phyloP scores from a whole-genome alignment of 2,329 filamentous ascomycete species.

The Pseudogymnoascus destructans region DNA sequence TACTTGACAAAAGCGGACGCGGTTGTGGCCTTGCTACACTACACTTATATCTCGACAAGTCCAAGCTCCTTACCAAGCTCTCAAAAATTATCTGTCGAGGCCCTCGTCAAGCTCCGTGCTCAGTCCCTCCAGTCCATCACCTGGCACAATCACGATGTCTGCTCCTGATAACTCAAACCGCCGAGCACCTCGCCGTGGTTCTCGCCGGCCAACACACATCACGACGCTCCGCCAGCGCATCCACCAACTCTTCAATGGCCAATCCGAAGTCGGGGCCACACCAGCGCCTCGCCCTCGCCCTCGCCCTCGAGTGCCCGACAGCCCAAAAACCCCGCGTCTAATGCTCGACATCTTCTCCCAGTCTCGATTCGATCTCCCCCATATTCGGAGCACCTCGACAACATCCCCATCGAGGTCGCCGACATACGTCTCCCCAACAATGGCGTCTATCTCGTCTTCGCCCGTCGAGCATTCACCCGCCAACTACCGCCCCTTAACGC shows the following conservation, averaged over 20 bases:
- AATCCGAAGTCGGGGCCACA: slow-evolving; percentile 17
- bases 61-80: background rate
- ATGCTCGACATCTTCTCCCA: slow-evolving; percentile 30
- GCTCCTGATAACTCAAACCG: background rate
- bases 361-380: slow-evolving; percentile 31
- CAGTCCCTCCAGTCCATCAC: background rate
- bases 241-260: slow-evolving; percentile 21
- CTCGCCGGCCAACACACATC: background rate
- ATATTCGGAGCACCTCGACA: slow-evolving; percentile 30
- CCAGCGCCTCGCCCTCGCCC: background rate
- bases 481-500: slow-evolving; percentile 15
- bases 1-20: background rate
- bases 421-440: background rate
- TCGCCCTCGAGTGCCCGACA: slow-evolving; percentile 25
- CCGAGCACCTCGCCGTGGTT: background rate
- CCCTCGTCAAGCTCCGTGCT: background rate
- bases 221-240: slow-evolving; percentile 13
- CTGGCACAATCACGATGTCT: background rate
- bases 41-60: slow-evolving; percentile 1
- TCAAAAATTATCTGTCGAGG: background rate
- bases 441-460: background rate
- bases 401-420: slow-evolving; percentile 19
- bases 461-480: slow-evolving; percentile 11
- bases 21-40: background rate
- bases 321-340: slow-evolving; percentile 36